Conservation (phyloP, 441 rosid genomes). For the Pelargonium exstipulatum region DNA sequence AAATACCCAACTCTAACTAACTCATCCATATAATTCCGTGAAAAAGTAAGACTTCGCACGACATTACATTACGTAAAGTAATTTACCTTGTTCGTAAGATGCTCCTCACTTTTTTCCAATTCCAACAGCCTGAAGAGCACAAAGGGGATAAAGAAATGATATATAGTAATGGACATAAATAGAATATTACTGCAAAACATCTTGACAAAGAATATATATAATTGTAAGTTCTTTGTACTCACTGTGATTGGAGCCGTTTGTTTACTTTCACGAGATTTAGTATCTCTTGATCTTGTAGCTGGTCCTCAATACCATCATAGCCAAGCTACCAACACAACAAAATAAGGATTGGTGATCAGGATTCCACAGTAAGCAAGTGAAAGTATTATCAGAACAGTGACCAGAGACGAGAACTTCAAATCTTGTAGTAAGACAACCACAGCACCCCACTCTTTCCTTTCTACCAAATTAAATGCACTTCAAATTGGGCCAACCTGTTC, state of each 20-base stretch:
- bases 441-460: too few relatives aligned
- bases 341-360: background rate
- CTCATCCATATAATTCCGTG: too few relatives aligned
- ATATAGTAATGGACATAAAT: background rate
- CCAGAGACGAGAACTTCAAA: background rate
- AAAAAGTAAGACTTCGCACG: background rate
- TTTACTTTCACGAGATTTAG: background rate
- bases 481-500: constrained; percentile 10
- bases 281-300: background rate
- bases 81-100: constrained; percentile 7
- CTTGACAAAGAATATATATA: background rate
- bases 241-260: constrained; percentile 9
- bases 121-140: constrained; percentile 13
- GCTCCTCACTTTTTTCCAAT: background rate
- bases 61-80: background rate
- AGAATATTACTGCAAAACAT: background rate
- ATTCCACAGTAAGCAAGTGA: background rate
- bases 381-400: background rate
- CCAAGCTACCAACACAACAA: constrained; percentile 10
- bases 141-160: background rate
- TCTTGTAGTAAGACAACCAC: too few relatives aligned
- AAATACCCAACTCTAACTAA: background rate
- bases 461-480: background rate
- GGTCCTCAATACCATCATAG: background rate
- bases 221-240: background rate